Evolutionary conservation across 495 filamentous ascomycete species (phyloP), one percentile per base, ranked within the genome.

Genomic region (Penicillium bialowiezense): DNA sequence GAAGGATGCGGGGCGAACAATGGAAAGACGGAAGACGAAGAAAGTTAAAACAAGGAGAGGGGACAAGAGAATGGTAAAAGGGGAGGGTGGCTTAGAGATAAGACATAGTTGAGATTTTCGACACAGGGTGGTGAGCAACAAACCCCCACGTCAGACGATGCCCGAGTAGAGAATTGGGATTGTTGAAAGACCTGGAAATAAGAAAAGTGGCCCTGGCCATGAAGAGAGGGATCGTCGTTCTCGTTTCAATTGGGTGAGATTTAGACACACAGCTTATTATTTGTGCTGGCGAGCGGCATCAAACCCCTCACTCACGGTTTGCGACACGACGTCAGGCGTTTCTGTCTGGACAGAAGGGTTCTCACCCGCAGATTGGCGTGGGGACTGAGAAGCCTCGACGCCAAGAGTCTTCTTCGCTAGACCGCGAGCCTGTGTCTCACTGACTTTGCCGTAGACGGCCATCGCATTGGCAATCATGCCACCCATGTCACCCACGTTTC

Each of bases 401-500:
- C 67, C 67, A 28, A 76, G 58, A 10, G 70, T 40, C 57, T 73
- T 79, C 48, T 79, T 80, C 3, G 86, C 85, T 63, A 86, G 72
- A 7, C 71, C 71, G 63, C 81, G 85, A 31, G 82, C 80, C 74
- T 97, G 95, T n/a, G 82, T 80, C 48, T 91, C 81, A 52, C 81
- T 90, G 36, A 98, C 88, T 64, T 95, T 96, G 24, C 93, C 90
- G 69, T 96, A 98, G 23, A 98, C 90, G 23, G 89, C 86, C 80
- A 98, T 85, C 5, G 91, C 93, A 28, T 87, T 95, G 20, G 95
- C 90, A 72, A 98, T 97, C 95, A 98, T 96, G 24, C 90, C 85
- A 18, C 89, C 87, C 44, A 98, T 87, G 65, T 98, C 93, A n/a
- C 95, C 93, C 29, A 97, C 87, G 67, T 98, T 97, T 0, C 95